Evolutionary conservation across 2,329 filamentous ascomycete genomes (phyloP).

Genomic region (Paecilomyces formosus): DNA sequence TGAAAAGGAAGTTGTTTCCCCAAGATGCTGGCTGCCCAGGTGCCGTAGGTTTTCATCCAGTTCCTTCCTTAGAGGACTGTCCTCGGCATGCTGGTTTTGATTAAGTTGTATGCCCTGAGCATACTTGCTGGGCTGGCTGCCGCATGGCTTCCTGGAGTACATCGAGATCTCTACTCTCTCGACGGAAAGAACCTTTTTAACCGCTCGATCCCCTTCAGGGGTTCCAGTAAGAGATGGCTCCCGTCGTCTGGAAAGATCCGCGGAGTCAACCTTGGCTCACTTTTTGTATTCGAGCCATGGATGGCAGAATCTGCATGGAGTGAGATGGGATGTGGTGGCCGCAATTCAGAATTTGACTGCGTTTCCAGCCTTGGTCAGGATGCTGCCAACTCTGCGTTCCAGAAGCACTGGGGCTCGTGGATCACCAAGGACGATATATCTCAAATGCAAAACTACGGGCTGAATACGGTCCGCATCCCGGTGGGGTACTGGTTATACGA

Average conservation of each 20-base stretch:
- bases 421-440: constrained; percentile 44
- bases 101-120: not conserved
- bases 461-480: constrained; percentile 50
- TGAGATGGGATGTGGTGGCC: constrained; percentile 40
- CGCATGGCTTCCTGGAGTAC: constrained; percentile 7
- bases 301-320: constrained; percentile 42
- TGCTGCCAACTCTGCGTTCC: constrained; percentile 40
- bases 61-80: not conserved
- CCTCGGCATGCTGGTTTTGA: not conserved
- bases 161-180: constrained; percentile 4
- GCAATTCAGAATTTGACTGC: constrained; percentile 49
- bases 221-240: constrained; percentile 4
- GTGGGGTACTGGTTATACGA: constrained; percentile 52
- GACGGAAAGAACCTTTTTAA: constrained; percentile 7
- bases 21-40: not conserved
- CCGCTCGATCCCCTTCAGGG: not conserved
- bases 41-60: not conserved
- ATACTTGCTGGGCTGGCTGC: constrained; percentile 1
- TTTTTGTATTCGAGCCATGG: constrained; percentile 50
- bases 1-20: not conserved
- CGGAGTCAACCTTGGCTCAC: constrained; percentile 48
- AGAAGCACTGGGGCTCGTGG: constrained; percentile 45
- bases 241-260: constrained; percentile 37
- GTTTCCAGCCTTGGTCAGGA: constrained; percentile 42
- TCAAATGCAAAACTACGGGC: constrained; percentile 42